Base-by-base conservation (phyloP, 1,284 basidiomycete genomes). In the Papiliotrema laurentii region DNA sequence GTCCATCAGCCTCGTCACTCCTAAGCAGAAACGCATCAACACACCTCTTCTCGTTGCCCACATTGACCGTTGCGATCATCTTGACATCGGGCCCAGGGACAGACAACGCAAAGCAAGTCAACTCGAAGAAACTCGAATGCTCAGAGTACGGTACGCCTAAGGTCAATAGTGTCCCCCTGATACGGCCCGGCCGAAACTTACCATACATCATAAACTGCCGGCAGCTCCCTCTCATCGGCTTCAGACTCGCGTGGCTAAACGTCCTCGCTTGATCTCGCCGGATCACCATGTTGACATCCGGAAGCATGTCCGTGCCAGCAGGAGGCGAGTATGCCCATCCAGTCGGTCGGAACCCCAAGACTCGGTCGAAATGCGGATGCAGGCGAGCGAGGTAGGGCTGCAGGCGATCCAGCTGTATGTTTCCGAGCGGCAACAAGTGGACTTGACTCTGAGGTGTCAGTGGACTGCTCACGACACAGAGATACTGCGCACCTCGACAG, bases 41-140 rank as follows among this genome's bases (percentile, higher is more conserved):
- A 53, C 36, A 68, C 69, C 68, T 87, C 19, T 68, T 75, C 64
- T 87, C 84, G 56, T 79, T 91, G 16, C 87, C 88, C 0, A 97
- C 86, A 62, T 97, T 97, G 37, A 97, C 93, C 0, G 94, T 97
- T 4, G 94, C 89, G 58, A 97, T 93, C 79, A 97, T 93, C 62
- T 67, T 69, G 6, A 71, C 55, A 79, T 84, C 7, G 11, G 66
- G 59, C 65, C 80, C 85, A 82, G 94, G 64, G 82, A 89, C 76
- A 11, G 85, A 87, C 66, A 97, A 78, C 4, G 90, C 89, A 65
- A 97, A 97, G 64, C 87, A 96, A 21, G 89, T 97, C 63, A 92
- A 78, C 72, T 96, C 92, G 60, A 87, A 87, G 73, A 96, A 96
- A 30, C 87, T 91, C 43, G 89, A 93, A 69, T 98, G 93, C 68